phyloP scores from a whole-genome alignment of 331 rosid species.

The Dryas integrifolia region DNA sequence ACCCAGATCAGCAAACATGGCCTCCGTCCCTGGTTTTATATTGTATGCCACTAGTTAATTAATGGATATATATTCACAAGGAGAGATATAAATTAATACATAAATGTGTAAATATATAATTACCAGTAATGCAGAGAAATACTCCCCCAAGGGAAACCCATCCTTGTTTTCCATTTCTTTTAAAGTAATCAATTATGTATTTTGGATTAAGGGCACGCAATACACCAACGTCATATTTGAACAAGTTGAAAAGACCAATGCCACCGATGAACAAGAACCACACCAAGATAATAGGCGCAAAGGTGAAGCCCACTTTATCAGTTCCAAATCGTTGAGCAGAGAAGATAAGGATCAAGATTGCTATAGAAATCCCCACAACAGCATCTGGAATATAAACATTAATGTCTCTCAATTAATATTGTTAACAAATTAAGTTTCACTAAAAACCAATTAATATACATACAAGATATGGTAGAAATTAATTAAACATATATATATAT shows the following conservation, averaged over 20 bases:
- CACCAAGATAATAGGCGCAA: constrained; percentile 58
- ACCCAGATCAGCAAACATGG: constrained; percentile 92
- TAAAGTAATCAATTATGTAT: constrained; percentile 54
- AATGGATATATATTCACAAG: too few species aligned
- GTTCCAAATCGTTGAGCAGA: constrained; percentile 69
- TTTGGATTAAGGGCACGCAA: constrained; percentile 73
- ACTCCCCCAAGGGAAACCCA: constrained; percentile 87
- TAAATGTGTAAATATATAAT: not conserved
- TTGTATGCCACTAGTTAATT: too few species aligned
- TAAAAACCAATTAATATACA: too few species aligned
- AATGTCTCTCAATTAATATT: too few species aligned
- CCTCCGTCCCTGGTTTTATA: constrained; percentile 57
- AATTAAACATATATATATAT: not conserved
- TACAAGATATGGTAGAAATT: too few species aligned
- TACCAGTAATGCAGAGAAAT: constrained; percentile 77
- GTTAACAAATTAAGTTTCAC: too few species aligned
- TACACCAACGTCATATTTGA: constrained; percentile 59
- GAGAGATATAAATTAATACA: too few species aligned
- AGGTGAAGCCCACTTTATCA: constrained; percentile 68
- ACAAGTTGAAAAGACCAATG: constrained; percentile 66
- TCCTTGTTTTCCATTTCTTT: constrained; percentile 59
- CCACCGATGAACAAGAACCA: constrained; percentile 73
- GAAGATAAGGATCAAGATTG: constrained; percentile 50
- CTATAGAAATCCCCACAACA: constrained; percentile 62
- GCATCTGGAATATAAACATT: constrained; percentile 29